phyloP scores from a whole-genome alignment of 1,284 basidiomycete species.

The Sanghuangporus weigelae region DNA sequence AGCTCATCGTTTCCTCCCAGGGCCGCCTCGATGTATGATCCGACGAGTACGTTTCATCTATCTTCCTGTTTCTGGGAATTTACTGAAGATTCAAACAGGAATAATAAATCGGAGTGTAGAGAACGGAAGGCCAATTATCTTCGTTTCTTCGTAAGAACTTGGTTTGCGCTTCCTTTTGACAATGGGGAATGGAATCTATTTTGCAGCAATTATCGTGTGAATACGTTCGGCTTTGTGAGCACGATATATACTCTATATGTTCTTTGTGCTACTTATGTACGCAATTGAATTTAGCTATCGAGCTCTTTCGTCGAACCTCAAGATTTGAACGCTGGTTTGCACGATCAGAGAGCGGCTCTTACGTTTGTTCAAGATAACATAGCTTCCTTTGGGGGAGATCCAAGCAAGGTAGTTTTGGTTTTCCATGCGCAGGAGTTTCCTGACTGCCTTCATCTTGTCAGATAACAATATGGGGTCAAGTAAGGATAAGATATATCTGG shows the following conservation, averaged over 20 bases:
- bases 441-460: conserved; percentile 22
- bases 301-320: conserved; percentile 41
- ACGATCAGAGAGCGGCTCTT: conserved; percentile 53
- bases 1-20: conserved; percentile 24
- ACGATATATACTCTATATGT: neutral
- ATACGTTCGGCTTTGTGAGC: conserved; percentile 55
- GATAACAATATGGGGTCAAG: conserved; percentile 61
- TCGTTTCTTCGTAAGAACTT: conserved; percentile 44
- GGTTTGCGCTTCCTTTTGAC: neutral
- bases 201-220: conserved; percentile 49
- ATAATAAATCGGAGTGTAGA: conserved; percentile 44
- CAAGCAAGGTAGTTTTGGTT: conserved; percentile 37
- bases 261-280: neutral
- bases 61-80: neutral
- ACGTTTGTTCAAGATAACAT: conserved; percentile 59
- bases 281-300: conserved; percentile 37
- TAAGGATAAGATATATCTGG: conserved; percentile 20
- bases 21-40: conserved; percentile 39
- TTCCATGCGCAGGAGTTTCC: neutral
- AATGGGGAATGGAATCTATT: neutral
- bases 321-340: conserved; percentile 51
- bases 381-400: conserved; percentile 58
- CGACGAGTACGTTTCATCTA: conserved; percentile 35
- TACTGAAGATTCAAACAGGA: conserved; percentile 27
- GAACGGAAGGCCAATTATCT: conserved; percentile 46